Conservation (phyloP, 768 basidiomycete genomes). For the Tylopilus subfusipes region DNA sequence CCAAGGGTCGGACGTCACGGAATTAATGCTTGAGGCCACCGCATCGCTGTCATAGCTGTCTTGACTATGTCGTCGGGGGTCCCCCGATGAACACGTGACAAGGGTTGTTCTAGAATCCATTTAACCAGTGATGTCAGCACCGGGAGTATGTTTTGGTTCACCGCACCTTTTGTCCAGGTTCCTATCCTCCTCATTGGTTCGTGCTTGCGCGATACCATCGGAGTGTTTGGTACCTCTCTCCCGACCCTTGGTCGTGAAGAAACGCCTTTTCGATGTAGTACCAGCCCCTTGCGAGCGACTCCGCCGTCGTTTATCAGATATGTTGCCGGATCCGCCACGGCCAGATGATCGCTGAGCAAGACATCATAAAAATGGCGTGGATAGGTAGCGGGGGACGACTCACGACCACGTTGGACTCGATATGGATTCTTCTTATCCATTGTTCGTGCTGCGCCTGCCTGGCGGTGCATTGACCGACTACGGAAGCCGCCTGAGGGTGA, state of each 20-base stretch:
- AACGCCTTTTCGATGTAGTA: neutral
- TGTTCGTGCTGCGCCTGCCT: slow-evolving; percentile 15
- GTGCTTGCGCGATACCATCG: neutral
- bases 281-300: slow-evolving; percentile 4
- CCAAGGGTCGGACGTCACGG: neutral
- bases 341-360: slow-evolving; percentile 23
- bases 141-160: neutral
- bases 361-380: neutral
- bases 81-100: slow-evolving; percentile 11
- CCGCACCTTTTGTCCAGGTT: slow-evolving; percentile 7
- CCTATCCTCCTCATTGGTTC: neutral
- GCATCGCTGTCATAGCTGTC: neutral
- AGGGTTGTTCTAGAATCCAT: slow-evolving; percentile 5
- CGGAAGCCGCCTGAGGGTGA: slow-evolving; percentile 24
- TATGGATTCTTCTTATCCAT: slow-evolving; percentile 10
- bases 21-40: slow-evolving; percentile 1
- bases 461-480: slow-evolving; percentile 19
- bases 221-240: neutral
- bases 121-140: neutral
- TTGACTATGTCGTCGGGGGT: neutral
- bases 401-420: slow-evolving; percentile 18
- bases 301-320: slow-evolving; percentile 10
- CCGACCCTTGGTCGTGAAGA: slow-evolving; percentile 18
- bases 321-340: slow-evolving; percentile 28
- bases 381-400: neutral